Evolutionary conservation across 2,329 filamentous ascomycete genomes (phyloP), one percentile per base, ranked within the genome.

Genomic region (Aureobasidium mangrovei): DNA sequence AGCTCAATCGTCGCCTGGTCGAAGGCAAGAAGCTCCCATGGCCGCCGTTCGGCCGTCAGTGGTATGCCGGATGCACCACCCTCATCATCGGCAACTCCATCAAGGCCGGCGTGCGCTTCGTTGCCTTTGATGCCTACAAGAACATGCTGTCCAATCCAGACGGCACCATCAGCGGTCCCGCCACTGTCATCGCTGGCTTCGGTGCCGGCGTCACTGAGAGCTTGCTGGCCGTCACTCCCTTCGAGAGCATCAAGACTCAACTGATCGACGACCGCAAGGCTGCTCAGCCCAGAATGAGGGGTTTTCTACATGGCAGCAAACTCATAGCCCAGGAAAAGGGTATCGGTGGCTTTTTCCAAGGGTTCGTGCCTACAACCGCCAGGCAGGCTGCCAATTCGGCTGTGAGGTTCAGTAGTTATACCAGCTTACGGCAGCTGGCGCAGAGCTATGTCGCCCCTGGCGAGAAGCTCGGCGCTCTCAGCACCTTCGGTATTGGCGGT

Each of bases 61-160:
- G 93, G 93, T 98, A 98, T 70, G 91, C 93, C 9, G 93, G 93
- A 36, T 98, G 93, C 74, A 97, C 93, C 44, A 97, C 93, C 29
- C 74, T 96, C 67, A 95, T 98, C 57, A 89, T 97, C 62, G 93
- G 93, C 58, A 98, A 98, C 73, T 94, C 90, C 52, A 79, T 93
- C 68, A 98, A 98, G 75, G 93, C 93, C 36, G 93, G 90, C 57
- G 94, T 97, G 59, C 85, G 90, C 61, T 98, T 98, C 66, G 88
- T 97, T 55, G 90, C 93, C 0, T 98, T 97, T 68, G 93, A 98
- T 72, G 85, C 89, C 66, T 96, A 95, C 75, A 97, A 94, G 74
- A 76, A 77, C 29, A 66, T 95, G 32, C 80, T 98, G 4, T 81
- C 84, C 65, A 91, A 95, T 69, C 81, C 82, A 46, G 78, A 93